Evolutionary conservation across 345 rosid species (phyloP), one percentile per base, ranked within the genome.

Genomic region (Populus simonii): DNA sequence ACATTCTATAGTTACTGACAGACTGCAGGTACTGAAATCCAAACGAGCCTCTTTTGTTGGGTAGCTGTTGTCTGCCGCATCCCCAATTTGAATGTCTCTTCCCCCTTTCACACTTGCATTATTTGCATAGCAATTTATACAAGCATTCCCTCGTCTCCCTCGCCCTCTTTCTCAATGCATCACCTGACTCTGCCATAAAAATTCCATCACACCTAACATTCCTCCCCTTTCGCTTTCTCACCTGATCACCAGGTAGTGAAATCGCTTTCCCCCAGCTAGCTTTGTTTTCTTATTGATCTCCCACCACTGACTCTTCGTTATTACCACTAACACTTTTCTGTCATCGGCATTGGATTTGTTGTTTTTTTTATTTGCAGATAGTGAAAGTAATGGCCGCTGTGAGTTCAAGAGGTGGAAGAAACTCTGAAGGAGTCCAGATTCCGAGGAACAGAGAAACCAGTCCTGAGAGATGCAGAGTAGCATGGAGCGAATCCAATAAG

Each of bases 41-140:
- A 74, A 83, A 74, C 76, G 76, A 71, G 45, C 29, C 74, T 68
- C 27, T 62, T 76, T 89, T 88, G 92, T 85, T 84, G 77, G 55
- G 39, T 89, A 86, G 90, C 87, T 74, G 81, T 89, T 87, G 90
- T 91, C 89, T 77, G 84, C 84, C 81, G 92, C 91, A 86, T 84
- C 85, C 88, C 85, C 76, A 74, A 80, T 87, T 85, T 80, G 84
- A 87, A 82, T 53, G 33, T 72, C n/a, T 18, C 78, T 53, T 71
- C 74, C 68, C 74, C 39, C 47, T 27, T 49, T 29, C 71, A 65
- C 71, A 16, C 22, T 15, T 25, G n/a, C 55, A 8, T n/a, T 22
- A 23, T 22, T 12, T 10, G 36, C 36, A 2, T 70, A 13, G 47
- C 76, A 3, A 38, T 61, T 78, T 74, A 23, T 73, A 31, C 70